Base-by-base conservation (phyloP, 1,139 yeast species). In the Nakaseomyces nivariensis region DNA sequence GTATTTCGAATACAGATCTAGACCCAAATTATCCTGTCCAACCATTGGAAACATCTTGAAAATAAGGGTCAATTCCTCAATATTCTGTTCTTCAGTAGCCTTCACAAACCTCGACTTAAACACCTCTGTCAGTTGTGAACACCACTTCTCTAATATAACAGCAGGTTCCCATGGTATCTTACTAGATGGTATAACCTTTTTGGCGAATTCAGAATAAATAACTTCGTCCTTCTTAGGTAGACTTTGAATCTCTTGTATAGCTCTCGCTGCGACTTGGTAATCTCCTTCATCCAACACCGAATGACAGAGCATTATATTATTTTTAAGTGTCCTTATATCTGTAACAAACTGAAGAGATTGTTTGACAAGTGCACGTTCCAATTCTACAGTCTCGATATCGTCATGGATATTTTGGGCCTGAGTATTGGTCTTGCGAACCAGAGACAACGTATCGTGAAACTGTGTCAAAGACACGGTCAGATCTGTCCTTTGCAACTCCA, bases 1-100 rank as follows among this genome's bases (percentile, higher is more conserved):
- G 64, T 92, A 92, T 58, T 76, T 78, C 8, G 96, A 84, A 66
- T 92, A 92, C 56, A 89, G 80, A 46, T 78, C 78, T 48, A 94
- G 70, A 0, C 99, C 99, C 24, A 76, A 69, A 43, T 77, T 77
- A 51, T 81, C 80, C 59, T 82, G 78, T 8, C 86, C 85, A 37
- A 94, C 83, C 52, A 89, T 72, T 4, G 99, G 99, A 66, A 92
- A 90, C 56, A 89, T 71, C 60, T 86, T 86, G 68, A 92, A 92
- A 46, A 58, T 56, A 9, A 56, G 38, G 0, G 97, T 87, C 51
- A 92, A 70, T 50, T 79, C 75, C 43, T 77, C 81, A 52, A 86
- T 86, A 60, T 88, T 81, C 53, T 79, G 79, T 17, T 51, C 51
- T 26, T 70, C 66, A 0, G 96, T 85, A 0, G 97, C 96, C 38